Evolutionary conservation across 73 alveolate species (phyloP).

Genomic region (Effrenium voratum): DNA sequence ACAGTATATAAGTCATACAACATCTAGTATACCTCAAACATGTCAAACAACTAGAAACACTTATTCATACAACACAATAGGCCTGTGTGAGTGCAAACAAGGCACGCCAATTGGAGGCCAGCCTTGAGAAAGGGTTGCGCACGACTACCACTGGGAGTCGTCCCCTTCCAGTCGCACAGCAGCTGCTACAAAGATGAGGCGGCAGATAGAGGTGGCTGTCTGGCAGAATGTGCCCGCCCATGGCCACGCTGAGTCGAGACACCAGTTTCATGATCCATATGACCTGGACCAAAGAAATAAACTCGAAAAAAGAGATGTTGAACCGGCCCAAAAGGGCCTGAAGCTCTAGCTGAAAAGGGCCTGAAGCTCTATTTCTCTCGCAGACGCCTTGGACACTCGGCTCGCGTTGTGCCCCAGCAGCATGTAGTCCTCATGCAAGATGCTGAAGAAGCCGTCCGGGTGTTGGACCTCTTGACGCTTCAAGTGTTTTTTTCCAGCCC

Average conservation of each 20-base stretch:
- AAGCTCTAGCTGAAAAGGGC: no score
- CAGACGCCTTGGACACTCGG: background rate
- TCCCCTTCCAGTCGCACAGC: background rate
- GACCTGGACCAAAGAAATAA: background rate
- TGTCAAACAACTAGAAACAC: background rate
- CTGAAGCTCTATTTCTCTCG: background rate
- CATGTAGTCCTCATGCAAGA: background rate
- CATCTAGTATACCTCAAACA: background rate
- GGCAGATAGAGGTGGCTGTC: conserved; percentile 25
- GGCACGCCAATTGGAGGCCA: conserved; percentile 41
- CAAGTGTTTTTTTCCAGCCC: no score
- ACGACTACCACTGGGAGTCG: conserved; percentile 40
- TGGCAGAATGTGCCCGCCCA: background rate
- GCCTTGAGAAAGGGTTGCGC: conserved; percentile 3
- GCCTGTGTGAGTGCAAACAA: no score
- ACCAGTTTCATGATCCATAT: conserved; percentile 12
- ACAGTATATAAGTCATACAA: no score
- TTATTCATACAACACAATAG: background rate
- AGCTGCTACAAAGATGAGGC: conserved; percentile 28
- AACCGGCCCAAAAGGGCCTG: no score
- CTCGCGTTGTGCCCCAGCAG: conserved; percentile 50
- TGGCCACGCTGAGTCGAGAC: background rate
- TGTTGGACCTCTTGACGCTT: no score
- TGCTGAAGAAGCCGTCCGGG: conserved; percentile 9
- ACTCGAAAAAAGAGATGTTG: background rate